phyloP scores from a whole-genome alignment of 176 grass and related monocot species.

The Raddia distichophylla region DNA sequence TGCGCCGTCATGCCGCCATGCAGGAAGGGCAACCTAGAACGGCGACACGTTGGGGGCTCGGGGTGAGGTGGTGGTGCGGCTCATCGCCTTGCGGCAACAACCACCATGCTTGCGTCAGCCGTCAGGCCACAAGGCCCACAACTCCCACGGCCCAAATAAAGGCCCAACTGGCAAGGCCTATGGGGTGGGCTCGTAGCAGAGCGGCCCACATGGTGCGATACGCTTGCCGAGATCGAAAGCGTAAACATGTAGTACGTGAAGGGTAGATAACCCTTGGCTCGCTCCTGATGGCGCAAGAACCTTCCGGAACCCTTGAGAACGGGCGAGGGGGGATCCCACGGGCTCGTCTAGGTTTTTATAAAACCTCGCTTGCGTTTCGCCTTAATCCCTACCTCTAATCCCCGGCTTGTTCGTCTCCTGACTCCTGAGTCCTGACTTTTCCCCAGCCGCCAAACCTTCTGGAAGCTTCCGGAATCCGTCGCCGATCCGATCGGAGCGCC shows the following conservation, averaged over 20 bases:
- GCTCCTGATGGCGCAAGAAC: constrained; percentile 25
- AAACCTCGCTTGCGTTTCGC: constrained; percentile 40
- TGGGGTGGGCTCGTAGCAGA: too few species aligned
- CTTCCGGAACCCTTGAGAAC: constrained; percentile 59
- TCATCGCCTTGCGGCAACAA: constrained; percentile 36
- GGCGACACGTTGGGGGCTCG: constrained; percentile 54
- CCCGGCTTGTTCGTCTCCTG: background rate
- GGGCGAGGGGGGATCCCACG: constrained; percentile 33
- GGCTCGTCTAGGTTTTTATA: constrained; percentile 53
- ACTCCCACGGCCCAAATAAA: too few species aligned
- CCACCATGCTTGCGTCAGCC: background rate
- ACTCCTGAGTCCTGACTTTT: too few species aligned
- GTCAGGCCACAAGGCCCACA: too few species aligned
- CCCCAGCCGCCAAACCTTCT: constrained; percentile 36
- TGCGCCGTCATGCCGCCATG: constrained; percentile 52
- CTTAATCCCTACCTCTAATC: constrained; percentile 26
- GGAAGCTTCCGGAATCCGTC: background rate
- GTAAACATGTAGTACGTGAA: constrained; percentile 4
- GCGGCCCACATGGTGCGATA: too few species aligned
- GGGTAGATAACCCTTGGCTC: background rate
- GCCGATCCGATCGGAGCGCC: constrained; percentile 39
- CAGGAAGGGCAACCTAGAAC: constrained; percentile 30
- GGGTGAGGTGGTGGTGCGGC: constrained; percentile 47
- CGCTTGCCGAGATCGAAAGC: background rate
- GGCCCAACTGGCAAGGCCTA: too few species aligned